These are phyloP conservation scores for Xylaria acuta DNA, from an alignment of 495 filamentous ascomycete species.

Conservation along the genomic window DNA sequence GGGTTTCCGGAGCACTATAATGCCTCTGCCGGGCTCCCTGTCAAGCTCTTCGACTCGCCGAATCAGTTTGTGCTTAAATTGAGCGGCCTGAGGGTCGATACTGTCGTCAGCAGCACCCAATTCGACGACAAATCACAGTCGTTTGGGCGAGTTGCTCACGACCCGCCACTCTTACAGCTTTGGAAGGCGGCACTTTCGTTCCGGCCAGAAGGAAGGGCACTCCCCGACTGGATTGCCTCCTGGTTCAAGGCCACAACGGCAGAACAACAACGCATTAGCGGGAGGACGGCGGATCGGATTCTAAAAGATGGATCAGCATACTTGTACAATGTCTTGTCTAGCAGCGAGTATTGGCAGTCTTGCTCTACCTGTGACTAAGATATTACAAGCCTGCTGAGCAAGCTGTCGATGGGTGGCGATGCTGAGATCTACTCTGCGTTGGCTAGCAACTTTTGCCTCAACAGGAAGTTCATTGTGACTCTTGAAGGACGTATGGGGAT, in stretches of 20 bases:
- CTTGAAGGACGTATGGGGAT: neutral
- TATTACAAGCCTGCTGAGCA: neutral
- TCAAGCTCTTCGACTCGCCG: neutral
- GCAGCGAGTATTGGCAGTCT: neutral
- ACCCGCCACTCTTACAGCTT: neutral
- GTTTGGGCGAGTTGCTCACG: neutral
- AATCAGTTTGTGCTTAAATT: neutral
- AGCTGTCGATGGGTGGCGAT: neutral
- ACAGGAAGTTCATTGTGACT: neutral
- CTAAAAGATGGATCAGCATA: neutral
- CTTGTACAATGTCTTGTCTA: neutral
- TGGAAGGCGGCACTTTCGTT: neutral
- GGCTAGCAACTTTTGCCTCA: neutral
- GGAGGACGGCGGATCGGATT: neutral
- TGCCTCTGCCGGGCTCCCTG: neutral
- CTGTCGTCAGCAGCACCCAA: neutral
- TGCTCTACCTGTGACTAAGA: neutral
- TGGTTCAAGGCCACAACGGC: neutral
- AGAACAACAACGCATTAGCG: neutral
- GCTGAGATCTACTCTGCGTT: neutral
- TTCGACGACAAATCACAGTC: neutral
- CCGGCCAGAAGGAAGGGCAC: neutral
- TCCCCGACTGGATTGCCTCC: neutral
- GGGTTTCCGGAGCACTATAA: neutral
- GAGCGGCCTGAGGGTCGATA: neutral